These are phyloP conservation scores for Suillus placidus DNA, from an alignment of 768 basidiomycete genomes.

Conservation along the genomic window DNA sequence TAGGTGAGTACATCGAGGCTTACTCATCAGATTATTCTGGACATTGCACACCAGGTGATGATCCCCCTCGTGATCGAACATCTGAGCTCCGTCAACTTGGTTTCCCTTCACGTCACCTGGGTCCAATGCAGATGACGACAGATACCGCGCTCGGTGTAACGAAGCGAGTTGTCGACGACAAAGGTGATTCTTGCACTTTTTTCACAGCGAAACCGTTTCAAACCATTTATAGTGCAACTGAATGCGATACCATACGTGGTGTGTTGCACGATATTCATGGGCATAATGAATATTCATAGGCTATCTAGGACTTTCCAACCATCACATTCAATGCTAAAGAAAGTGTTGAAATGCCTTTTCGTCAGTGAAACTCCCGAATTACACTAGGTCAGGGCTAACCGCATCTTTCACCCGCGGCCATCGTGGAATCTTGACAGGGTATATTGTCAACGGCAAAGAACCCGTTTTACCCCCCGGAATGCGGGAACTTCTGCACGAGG, in stretches of 20 bases:
- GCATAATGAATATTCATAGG: neutral
- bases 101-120: slow-evolving; percentile 85
- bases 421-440: slow-evolving; percentile 37
- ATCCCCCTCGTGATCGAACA: slow-evolving; percentile 94
- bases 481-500: slow-evolving; percentile 81
- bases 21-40: neutral
- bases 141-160: slow-evolving; percentile 95
- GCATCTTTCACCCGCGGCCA: neutral
- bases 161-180: slow-evolving; percentile 77
- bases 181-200: slow-evolving; percentile 34
- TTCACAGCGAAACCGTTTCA: neutral
- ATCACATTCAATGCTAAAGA: slow-evolving; percentile 86
- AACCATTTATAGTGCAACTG: slow-evolving; percentile 50
- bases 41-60: slow-evolving; percentile 66
- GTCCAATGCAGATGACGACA: slow-evolving; percentile 95
- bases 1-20: slow-evolving; percentile 41
- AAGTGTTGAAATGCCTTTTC: slow-evolving; percentile 98
- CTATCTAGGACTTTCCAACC: slow-evolving; percentile 80
- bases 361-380: slow-evolving; percentile 46
- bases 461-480: slow-evolving; percentile 89
- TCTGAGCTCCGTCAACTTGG: slow-evolving; percentile 83
- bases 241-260: slow-evolving; percentile 75
- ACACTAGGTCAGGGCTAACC: slow-evolving; percentile 2
- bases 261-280: slow-evolving; percentile 24
- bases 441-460: slow-evolving; percentile 51